Evolutionary conservation across 192 early-diverging fungal genomes (phyloP).

Genomic region (Chytriomyces confervae): DNA sequence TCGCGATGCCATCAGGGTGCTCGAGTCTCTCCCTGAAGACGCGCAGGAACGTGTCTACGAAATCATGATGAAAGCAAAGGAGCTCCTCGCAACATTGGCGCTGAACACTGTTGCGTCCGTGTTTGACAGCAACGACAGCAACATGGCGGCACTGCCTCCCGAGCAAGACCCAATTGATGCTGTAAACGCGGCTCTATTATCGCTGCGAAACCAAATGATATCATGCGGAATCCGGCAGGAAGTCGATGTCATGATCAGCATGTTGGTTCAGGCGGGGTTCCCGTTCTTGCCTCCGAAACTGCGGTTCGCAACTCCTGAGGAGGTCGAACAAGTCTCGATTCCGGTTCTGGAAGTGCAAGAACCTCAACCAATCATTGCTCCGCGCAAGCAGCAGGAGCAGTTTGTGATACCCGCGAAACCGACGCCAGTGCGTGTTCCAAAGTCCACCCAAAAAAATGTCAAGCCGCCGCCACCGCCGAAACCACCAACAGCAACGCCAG

Average conservation of each 20-base stretch:
- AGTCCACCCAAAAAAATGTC: neutral
- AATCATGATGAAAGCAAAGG: slow-evolving; percentile 22
- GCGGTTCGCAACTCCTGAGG: neutral
- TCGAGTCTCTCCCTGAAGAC: neutral
- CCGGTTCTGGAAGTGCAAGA: neutral
- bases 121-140: neutral
- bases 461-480: neutral
- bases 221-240: neutral
- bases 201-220: neutral
- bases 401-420: neutral
- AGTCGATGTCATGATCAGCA: neutral
- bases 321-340: neutral
- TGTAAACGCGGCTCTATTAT: neutral
- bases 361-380: neutral
- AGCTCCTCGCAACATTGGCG: neutral
- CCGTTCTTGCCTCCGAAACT: neutral
- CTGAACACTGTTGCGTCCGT: neutral
- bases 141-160: neutral
- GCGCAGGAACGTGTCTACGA: slow-evolving; percentile 1
- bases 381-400: neutral
- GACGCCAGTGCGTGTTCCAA: neutral
- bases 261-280: neutral
- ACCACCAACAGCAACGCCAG: neutral
- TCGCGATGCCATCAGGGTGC: neutral
- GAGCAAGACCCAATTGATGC: slow-evolving; percentile 1